Base-by-base conservation (phyloP, 2,329 filamentous ascomycete genomes). In the Penicillium sp. region DNA sequence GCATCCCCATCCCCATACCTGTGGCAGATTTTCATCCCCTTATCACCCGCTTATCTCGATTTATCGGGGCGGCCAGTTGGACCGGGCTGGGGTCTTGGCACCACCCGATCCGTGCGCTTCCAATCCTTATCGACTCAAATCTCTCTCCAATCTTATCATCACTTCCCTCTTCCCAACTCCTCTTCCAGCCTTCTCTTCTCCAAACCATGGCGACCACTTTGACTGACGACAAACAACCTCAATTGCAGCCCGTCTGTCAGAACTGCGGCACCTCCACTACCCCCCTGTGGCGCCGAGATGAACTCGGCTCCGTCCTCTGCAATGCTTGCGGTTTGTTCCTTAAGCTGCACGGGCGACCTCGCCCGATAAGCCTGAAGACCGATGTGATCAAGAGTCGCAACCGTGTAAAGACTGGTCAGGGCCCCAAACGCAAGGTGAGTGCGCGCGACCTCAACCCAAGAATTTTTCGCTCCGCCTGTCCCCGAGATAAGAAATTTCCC, bases 321-420 rank as follows among this genome's bases (percentile, higher is more conserved):
- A 99, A 99, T 77, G 94, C 94, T 67, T 99, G 94, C 75, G 94
- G 94, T 54, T 83, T 99, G 51, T 99, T 97, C 75, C 83, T 97
- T 67, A 99, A 99, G 82, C 83, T 99, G 62, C 94, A 99, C 72
- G 92, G 92, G 59, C 89, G 92, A 21, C 86, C 94, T 54, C 87
- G 94, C 50, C 94, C 94, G 62, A 97, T 96, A 72, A 96, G 90
- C 64, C 83, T 99, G 65, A 99, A 99, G 82, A 97, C 94, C 42
- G 94, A 99, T 79, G 93, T 97, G 62, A 99, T 99, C 79, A 99
- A 99, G 81, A 97, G 92, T 79, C 91, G 94, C 67, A 99, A 99
- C 76, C 87, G 94, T 60, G 93, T 97, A 64, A 97, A 97, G 81
- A 94, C 91, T 7, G 90, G 79, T 2, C 83, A 92, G 65, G 84